phyloP scores from a whole-genome alignment of 2,329 filamentous ascomycete genomes.

The Neoscytalidium dimidiatum region DNA sequence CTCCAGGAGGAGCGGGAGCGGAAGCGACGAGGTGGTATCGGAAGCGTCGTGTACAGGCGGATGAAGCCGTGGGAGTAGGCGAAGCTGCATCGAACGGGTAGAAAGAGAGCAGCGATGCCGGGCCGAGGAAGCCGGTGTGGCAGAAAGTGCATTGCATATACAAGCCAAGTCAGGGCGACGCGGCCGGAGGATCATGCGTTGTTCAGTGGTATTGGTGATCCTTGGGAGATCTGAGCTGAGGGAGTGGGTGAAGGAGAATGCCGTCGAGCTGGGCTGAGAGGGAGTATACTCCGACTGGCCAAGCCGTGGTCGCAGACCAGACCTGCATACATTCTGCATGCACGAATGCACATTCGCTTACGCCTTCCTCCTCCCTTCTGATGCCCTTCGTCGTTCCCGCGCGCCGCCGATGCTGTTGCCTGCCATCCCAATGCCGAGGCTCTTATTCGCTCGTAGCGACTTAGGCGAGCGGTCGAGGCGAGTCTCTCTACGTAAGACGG shows the following conservation, averaged over 20 bases:
- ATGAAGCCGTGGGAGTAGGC: conserved; percentile 2
- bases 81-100: neutral
- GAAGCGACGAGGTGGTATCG: neutral
- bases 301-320: neutral
- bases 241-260: neutral
- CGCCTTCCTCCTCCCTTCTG: neutral
- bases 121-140: neutral
- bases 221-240: neutral
- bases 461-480: neutral
- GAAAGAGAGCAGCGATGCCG: neutral
- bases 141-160: neutral
- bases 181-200: neutral
- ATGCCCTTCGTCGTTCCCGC: neutral
- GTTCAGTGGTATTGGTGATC: neutral
- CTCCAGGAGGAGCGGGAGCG: neutral
- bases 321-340: conserved; percentile 7
- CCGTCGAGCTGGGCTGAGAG: neutral
- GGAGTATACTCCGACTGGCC: conserved; percentile 1
- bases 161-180: neutral
- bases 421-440: neutral
- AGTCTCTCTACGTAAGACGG: conserved; percentile 1
- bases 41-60: neutral
- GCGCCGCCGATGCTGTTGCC: neutral
- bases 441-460: neutral
- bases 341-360: neutral